Conservation (phyloP, 2,329 filamentous ascomycete genomes). For the Penicillium sp. region DNA sequence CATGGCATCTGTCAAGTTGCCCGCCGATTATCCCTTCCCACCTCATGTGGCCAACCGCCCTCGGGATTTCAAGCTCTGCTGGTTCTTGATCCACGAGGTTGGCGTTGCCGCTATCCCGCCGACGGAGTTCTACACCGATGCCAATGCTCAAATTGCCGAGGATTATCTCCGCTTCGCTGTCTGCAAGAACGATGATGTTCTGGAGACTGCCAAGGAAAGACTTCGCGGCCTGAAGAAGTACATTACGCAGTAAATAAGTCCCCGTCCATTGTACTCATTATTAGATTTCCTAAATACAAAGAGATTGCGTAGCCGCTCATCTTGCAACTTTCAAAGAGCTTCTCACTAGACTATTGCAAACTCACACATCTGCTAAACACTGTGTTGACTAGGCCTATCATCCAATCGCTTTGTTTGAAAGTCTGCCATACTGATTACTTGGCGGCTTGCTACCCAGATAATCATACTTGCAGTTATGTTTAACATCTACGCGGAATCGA, state of each 20-base stretch:
- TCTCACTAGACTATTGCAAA: background rate
- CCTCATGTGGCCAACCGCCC: constrained; percentile 84
- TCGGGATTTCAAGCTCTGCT: constrained; percentile 90
- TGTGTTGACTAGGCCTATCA: background rate
- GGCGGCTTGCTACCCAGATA: background rate
- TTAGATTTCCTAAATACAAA: constrained; percentile 11
- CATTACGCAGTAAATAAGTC: constrained; percentile 51
- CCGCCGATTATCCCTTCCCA: constrained; percentile 85
- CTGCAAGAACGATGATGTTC: constrained; percentile 88
- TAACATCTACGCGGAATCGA: background rate
- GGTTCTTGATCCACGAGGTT: constrained; percentile 96
- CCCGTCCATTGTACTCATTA: background rate
- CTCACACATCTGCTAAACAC: background rate
- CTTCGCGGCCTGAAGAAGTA: constrained; percentile 76
- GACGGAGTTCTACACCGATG: constrained; percentile 92
- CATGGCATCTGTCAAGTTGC: constrained; percentile 83
- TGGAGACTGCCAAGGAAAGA: constrained; percentile 78
- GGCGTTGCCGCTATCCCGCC: constrained; percentile 96
- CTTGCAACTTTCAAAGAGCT: background rate
- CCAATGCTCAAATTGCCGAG: constrained; percentile 82
- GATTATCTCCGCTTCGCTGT: constrained; percentile 95
- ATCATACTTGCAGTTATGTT: background rate
- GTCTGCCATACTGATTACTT: background rate
- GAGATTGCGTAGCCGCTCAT: background rate
- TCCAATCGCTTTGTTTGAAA: background rate